Evolutionary conservation across 1,139 yeast species (phyloP), one percentile per base, ranked within the genome.

Genomic region (Debaryomycetaceae sp.): DNA sequence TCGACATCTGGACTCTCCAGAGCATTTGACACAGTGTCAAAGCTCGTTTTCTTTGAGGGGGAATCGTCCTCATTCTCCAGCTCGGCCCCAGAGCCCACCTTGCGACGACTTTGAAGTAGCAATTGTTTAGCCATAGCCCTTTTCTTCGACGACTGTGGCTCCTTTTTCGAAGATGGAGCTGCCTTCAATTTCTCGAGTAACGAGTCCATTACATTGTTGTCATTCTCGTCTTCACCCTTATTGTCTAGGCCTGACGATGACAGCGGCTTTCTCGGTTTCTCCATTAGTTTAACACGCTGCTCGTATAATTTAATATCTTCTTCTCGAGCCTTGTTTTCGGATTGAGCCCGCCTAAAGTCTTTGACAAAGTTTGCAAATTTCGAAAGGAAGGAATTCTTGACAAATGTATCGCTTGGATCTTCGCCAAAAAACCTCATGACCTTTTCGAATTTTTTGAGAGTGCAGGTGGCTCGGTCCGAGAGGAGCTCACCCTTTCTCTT

Each of bases 231-330:
- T 29, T 11, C 43, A 47, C 23, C 41, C 20, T 18, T 37, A 20
- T 45, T 29, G 29, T 31, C 33, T n/a, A n/a, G n/a, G n/a, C n/a
- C n/a, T 7, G n/a, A 7, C n/a, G 24, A 12, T 10, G 13, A 7
- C 8, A 22, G 8, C 7, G 8, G 8, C 40, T 45, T 53, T 41
- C 55, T 55, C 32, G 57, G 62, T 21, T 57, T 51, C 40, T 77
- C 82, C 27, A 77, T 57, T 43, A 77, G 53, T 39, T 65, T 69
- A 58, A 78, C 79, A 32, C 95, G 62, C 49, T 68, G 73, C 45
- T 83, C 90, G 47, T 82, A 81, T 15, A 82, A 61, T 34, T 85
- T 66, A 29, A 74, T 62, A 43, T 85, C 93, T 43, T 81, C 93
- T 53, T 90, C 97, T 16, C 77, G 68, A 37, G 73, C 73, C 24